Conservation (phyloP, 2,329 filamentous ascomycete species). For the Fusarium ambrosium region DNA sequence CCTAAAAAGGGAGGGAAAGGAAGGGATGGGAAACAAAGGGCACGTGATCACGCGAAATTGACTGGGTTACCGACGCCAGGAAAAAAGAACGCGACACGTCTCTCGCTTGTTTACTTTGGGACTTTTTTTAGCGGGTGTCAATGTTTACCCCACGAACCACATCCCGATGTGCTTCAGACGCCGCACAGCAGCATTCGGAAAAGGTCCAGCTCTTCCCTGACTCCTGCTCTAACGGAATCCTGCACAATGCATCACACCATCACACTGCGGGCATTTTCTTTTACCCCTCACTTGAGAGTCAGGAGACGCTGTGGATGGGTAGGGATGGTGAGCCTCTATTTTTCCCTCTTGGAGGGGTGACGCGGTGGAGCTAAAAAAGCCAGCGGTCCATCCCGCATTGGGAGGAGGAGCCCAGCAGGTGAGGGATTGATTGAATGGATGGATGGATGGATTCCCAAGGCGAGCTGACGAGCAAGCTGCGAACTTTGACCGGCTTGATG, state of each 20-base stretch:
- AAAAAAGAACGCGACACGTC: constrained; percentile 40
- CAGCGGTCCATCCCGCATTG: constrained; percentile 43
- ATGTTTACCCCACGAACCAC: constrained; percentile 41
- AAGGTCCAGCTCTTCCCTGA: constrained; percentile 33
- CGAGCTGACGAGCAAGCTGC: constrained; percentile 42
- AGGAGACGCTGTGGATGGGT: constrained; percentile 39
- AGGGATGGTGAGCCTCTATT: constrained; percentile 29
- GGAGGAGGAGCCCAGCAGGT: constrained; percentile 17
- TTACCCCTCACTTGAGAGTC: constrained; percentile 45
- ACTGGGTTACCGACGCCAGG: constrained; percentile 5
- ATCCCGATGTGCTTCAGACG: neutral
- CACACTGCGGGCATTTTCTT: constrained; percentile 30
- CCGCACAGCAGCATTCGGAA: constrained; percentile 19
- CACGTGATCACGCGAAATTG: constrained; percentile 43
- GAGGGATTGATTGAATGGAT: constrained; percentile 16
- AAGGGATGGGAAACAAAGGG: neutral
- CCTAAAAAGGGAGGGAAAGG: constrained; percentile 7
- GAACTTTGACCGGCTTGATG: constrained; percentile 35
- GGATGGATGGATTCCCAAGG: constrained; percentile 7
- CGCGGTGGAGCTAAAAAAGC: constrained; percentile 41
- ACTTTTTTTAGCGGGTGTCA: constrained; percentile 22
- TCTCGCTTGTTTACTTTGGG: constrained; percentile 44
- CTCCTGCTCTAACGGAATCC: constrained; percentile 45
- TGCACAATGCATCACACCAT: constrained; percentile 47
- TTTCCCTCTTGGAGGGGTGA: constrained; percentile 35